Conservation (phyloP, 106 monocot species). For the Amphibolis antarctica region DNA sequence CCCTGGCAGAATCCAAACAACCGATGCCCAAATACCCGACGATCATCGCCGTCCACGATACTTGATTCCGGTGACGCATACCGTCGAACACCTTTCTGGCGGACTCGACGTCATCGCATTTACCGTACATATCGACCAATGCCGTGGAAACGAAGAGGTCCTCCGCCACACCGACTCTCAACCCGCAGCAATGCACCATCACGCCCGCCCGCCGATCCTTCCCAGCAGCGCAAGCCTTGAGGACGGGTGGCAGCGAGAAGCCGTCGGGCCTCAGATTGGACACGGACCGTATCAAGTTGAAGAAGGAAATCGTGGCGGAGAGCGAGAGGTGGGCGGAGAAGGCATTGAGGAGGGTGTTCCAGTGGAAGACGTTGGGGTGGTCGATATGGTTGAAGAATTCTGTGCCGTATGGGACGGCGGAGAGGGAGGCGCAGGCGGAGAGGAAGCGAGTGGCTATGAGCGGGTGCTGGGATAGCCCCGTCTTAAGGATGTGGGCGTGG, state of each 20-base stretch:
- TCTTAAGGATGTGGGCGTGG: too few species aligned
- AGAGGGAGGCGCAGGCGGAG: constrained; percentile 13
- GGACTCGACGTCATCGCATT: constrained; percentile 20
- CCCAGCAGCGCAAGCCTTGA: too few species aligned
- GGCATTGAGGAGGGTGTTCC: too few species aligned
- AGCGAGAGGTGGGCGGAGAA: background rate
- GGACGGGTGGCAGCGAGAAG: too few species aligned
- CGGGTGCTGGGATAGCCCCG: too few species aligned
- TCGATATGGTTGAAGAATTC: background rate
- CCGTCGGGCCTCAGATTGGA: too few species aligned
- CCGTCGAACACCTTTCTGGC: constrained; percentile 43
- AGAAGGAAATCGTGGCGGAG: too few species aligned
- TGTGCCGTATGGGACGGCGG: constrained; percentile 59
- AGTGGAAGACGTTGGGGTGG: too few species aligned
- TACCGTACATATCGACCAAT: constrained; percentile 57
- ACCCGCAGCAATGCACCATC: too few species aligned
- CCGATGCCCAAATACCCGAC: constrained; percentile 21
- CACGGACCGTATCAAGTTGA: too few species aligned
- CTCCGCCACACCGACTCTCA: background rate
- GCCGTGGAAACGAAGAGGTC: constrained; percentile 53
- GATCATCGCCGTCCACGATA: constrained; percentile 62
- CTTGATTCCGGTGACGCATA: constrained; percentile 32
- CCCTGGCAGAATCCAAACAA: constrained; percentile 20
- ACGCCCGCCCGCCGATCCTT: too few species aligned
- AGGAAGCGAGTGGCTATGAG: too few species aligned